A percentile compares a stretch with the other conserved stretches of the same genome.
Evolutionary conservation across 2,329 filamentous ascomycete genomes (phyloP).

Genomic region (Venturiaceae sp.): DNA sequence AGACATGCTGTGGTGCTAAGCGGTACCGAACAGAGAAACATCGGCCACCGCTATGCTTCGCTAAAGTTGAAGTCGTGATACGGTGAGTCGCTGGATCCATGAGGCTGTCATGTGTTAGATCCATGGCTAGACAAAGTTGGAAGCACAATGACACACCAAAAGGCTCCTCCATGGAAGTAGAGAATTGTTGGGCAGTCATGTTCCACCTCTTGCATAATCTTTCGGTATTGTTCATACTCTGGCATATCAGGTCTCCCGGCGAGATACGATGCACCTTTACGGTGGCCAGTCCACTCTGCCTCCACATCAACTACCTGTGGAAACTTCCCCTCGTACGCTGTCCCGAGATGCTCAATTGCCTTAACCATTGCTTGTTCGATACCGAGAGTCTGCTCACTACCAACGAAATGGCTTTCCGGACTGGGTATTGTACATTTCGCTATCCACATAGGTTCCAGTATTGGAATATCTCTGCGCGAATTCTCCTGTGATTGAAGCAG

Average conservation of each 20-base stretch:
- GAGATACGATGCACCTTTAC: conserved; percentile 41
- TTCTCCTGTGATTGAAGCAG: neutral
- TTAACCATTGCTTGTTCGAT: conserved; percentile 41
- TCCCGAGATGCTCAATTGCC: conserved; percentile 45
- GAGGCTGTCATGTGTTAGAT: conserved; percentile 24
- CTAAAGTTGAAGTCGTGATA: conserved; percentile 47
- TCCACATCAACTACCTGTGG: conserved; percentile 50
- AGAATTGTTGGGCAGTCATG: conserved; percentile 51
- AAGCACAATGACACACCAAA: conserved; percentile 32
- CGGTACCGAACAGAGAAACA: conserved; percentile 66
- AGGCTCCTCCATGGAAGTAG: conserved; percentile 69
- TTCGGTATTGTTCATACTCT: conserved; percentile 54
- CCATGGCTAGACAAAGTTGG: neutral
- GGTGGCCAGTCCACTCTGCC: conserved; percentile 68
- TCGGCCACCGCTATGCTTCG: conserved; percentile 55
- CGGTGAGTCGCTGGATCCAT: conserved; percentile 63
- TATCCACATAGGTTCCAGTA: neutral
- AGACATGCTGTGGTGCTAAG: conserved; percentile 63
- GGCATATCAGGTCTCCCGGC: conserved; percentile 45
- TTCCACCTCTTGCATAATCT: conserved; percentile 57
- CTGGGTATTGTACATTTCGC: neutral
- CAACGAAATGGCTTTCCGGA: neutral
- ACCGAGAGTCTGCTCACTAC: neutral
- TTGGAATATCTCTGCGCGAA: neutral
- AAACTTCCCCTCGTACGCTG: conserved; percentile 26